Evolutionary conservation across 495 filamentous ascomycete genomes (phyloP).

Genomic region (Polyplosphaeria fusca): DNA sequence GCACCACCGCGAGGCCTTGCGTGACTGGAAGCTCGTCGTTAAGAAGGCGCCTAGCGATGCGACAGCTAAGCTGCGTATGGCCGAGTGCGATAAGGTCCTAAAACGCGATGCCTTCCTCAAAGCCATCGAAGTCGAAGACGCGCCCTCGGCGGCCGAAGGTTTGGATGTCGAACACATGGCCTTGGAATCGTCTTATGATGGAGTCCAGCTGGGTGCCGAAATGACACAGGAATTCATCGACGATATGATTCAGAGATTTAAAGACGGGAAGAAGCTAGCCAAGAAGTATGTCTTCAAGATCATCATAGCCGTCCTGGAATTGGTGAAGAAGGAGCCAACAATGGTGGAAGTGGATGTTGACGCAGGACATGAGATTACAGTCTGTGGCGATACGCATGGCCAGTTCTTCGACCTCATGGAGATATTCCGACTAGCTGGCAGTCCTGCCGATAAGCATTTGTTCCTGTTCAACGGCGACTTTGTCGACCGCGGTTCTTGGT

Average conservation of each 20-base stretch:
- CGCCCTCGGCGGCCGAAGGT: slow-evolving; percentile 84
- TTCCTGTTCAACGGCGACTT: slow-evolving; percentile 99
- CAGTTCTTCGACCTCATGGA: slow-evolving; percentile 98
- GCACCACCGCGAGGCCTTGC: slow-evolving; percentile 78
- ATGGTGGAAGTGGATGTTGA: slow-evolving; percentile 93
- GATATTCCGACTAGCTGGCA: slow-evolving; percentile 88
- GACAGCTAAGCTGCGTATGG: slow-evolving; percentile 82
- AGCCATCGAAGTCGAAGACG: slow-evolving; percentile 90
- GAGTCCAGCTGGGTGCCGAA: slow-evolving; percentile 67
- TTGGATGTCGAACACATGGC: slow-evolving; percentile 81
- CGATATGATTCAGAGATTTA: slow-evolving; percentile 95
- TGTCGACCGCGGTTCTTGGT: slow-evolving; percentile 96
- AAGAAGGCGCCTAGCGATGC: slow-evolving; percentile 83
- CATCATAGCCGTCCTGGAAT: slow-evolving; percentile 78
- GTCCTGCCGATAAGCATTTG: slow-evolving; percentile 74
- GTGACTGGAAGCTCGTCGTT: slow-evolving; percentile 88
- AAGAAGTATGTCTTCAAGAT: slow-evolving; percentile 98
- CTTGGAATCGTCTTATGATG: slow-evolving; percentile 83
- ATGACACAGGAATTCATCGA: slow-evolving; percentile 97
- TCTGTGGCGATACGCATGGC: slow-evolving; percentile 98
- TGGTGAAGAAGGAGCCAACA: slow-evolving; percentile 88
- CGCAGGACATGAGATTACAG: slow-evolving; percentile 74
- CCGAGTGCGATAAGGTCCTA: slow-evolving; percentile 90
- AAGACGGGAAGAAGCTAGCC: slow-evolving; percentile 89
- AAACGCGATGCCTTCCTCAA: slow-evolving; percentile 85